Evolutionary conservation across 805 yeast genomes (phyloP).

Genomic region (Ogataea paraovalis): DNA sequence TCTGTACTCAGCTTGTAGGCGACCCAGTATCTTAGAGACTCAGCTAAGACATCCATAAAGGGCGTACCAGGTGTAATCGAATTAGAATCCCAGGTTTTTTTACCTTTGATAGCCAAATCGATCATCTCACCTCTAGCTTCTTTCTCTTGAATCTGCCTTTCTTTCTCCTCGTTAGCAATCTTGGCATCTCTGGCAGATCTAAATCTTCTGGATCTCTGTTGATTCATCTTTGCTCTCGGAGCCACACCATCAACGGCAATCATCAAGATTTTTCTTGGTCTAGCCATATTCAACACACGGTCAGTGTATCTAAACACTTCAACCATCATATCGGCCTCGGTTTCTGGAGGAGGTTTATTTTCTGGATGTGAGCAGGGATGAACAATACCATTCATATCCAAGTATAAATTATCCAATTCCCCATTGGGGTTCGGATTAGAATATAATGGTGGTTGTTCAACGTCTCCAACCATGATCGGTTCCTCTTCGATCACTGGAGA

Average conservation of each 20-base stretch:
- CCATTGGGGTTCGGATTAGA: slow-evolving; percentile 87
- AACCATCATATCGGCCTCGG: slow-evolving; percentile 94
- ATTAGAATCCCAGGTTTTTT: slow-evolving; percentile 89
- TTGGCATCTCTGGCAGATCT: slow-evolving; percentile 88
- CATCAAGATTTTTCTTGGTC: slow-evolving; percentile 88
- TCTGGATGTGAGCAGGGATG: slow-evolving; percentile 99
- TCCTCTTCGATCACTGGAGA: slow-evolving; percentile 83
- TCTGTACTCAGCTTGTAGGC: slow-evolving; percentile 83
- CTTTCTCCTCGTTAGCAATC: slow-evolving; percentile 68
- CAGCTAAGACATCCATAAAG: slow-evolving; percentile 88
- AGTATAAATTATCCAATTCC: slow-evolving; percentile 85
- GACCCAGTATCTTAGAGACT: slow-evolving; percentile 84
- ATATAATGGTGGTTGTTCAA: slow-evolving; percentile 61
- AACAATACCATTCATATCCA: slow-evolving; percentile 98
- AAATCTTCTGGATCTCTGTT: slow-evolving; percentile 90
- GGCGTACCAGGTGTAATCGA: slow-evolving; percentile 99
- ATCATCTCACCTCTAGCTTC: slow-evolving; percentile 68
- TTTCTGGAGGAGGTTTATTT: slow-evolving; percentile 90
- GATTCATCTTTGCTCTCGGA: slow-evolving; percentile 97
- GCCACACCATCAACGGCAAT: slow-evolving; percentile 99
- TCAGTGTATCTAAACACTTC: slow-evolving; percentile 93
- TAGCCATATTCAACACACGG: slow-evolving; percentile 85
- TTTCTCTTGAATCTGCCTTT: slow-evolving; percentile 52
- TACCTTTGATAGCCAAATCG: slow-evolving; percentile 68
- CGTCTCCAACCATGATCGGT: slow-evolving; percentile 53